Evolutionary conservation across 345 rosid species (phyloP), one percentile per base, ranked within the genome.

Genomic region (Anacardium occidentale): DNA sequence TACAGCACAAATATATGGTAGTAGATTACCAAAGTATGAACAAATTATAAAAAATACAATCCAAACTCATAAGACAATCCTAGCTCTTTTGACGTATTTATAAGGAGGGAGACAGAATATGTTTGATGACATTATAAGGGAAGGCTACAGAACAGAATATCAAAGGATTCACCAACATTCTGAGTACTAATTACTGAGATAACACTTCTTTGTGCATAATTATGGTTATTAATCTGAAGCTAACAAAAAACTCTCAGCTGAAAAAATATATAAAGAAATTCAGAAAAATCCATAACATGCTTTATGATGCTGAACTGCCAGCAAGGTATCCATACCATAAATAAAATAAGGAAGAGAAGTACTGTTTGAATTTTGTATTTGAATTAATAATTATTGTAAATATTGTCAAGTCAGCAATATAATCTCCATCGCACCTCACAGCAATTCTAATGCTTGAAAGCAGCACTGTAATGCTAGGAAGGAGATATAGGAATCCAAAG

Each of bases 141-240:
- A 62, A 14, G 40, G 32, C 25, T 32, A 53, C 29, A 42, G 54
- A 55, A 20, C 24, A 26, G 11, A 37, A 9, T 3, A 20, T 8
- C 26, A 51, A 70, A 40, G 55, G 59, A 48, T 68, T 48, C 42
- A 64, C 57, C 47, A 37, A 52, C 26, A 56, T 64, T 37, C 29
- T 68, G 60, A 45, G 22, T 10, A 20, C 26, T 62, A 24, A 73
- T 11, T 53, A 24, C 3, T 5, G n/a, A 50, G 40, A 24, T 14
- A 56, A 64, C 7, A 26, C 61, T 64, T 57, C 50, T 74, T n/a
- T 50, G 45, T 64, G 75, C 53, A 10, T 37, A 73, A 12, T 59
- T 42, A 60, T 47, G 42, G 14, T 44, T 32, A 26, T 56, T 51
- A 71, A 21, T 68, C 68, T 62, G n/a, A 73, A 48, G 57, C 21